Percentiles rank a stretch among this genome's conserved stretches.
These are phyloP conservation scores for Pleurotus salmoneostramineus DNA, from an alignment of 768 basidiomycete species.

Conservation along the genomic window DNA sequence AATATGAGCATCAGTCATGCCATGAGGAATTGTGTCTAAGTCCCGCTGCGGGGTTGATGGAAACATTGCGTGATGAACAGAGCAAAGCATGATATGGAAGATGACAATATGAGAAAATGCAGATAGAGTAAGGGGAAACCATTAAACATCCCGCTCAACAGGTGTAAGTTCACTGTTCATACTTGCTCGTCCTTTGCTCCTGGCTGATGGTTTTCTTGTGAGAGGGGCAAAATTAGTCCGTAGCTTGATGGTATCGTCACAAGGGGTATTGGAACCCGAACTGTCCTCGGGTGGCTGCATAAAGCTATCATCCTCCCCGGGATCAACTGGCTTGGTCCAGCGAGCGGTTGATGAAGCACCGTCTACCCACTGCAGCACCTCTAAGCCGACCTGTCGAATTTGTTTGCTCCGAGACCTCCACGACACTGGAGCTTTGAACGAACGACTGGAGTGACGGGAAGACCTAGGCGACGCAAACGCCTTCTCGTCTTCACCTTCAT, in stretches of 20 bases:
- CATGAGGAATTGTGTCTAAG: too few relatives aligned
- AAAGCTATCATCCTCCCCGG: conserved; percentile 26
- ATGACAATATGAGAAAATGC: conserved; percentile 10
- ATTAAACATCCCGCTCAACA: conserved; percentile 20
- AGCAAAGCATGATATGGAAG: not conserved
- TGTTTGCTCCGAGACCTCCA: conserved; percentile 61
- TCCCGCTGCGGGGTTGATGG: too few relatives aligned
- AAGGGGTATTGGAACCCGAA: conserved; percentile 24
- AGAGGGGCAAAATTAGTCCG: conserved; percentile 53
- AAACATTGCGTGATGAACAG: not conserved
- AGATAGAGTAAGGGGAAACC: conserved; percentile 5
- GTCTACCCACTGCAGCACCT: conserved; percentile 68
- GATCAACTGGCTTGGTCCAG: conserved; percentile 47
- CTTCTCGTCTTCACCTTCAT: conserved; percentile 19
- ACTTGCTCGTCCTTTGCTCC: conserved; percentile 53
- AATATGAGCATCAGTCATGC: too few relatives aligned
- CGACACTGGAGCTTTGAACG: conserved; percentile 42
- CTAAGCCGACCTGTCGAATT: conserved; percentile 57
- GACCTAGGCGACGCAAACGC: conserved; percentile 20
- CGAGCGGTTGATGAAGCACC: conserved; percentile 55
- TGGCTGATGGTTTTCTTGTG: conserved; percentile 59
- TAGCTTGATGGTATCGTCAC: conserved; percentile 32
- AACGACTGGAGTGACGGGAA: conserved; percentile 8
- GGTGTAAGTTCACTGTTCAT: conserved; percentile 35
- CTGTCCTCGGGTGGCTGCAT: conserved; percentile 13